Percentiles rank a stretch among this genome's conserved stretches.
Conservation (phyloP, 257 asterid genomes). For the Solanum virginianum region DNA sequence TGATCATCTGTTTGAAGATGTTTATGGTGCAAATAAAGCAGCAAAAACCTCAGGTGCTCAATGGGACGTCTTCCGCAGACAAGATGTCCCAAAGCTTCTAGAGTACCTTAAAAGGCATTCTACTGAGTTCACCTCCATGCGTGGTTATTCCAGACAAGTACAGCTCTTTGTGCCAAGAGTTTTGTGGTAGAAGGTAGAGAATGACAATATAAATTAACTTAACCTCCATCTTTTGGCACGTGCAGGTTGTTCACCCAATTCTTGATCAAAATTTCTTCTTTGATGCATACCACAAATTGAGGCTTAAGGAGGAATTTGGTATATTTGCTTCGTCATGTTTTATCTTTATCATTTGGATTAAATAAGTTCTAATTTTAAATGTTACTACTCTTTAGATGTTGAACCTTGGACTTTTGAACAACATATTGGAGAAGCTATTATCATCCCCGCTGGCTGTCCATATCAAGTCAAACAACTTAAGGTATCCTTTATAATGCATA, state of each 20-base stretch:
- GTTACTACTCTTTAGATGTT: slow-evolving; percentile 34
- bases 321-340: slow-evolving; percentile 12
- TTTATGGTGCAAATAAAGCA: slow-evolving; percentile 27
- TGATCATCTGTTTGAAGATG: slow-evolving; percentile 38
- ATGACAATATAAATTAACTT: background rate
- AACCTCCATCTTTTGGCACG: background rate
- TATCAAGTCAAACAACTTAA: slow-evolving; percentile 74
- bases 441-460: slow-evolving; percentile 99
- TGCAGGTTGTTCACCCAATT: slow-evolving; percentile 76
- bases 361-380: background rate
- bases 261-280: slow-evolving; percentile 74
- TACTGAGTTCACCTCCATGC: slow-evolving; percentile 42
- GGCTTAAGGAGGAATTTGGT: slow-evolving; percentile 93
- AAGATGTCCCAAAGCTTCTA: slow-evolving; percentile 80
- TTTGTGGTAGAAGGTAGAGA: background rate
- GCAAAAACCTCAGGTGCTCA: slow-evolving; percentile 62
- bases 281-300: slow-evolving; percentile 85
- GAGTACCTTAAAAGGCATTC: slow-evolving; percentile 71
- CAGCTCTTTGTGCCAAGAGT: slow-evolving; percentile 1
- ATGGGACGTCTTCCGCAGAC: slow-evolving; percentile 82
- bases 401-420: slow-evolving; percentile 93
- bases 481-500: slow-evolving; percentile 23
- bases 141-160: slow-evolving; percentile 48
- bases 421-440: slow-evolving; percentile 74
- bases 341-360: background rate